Evolutionary conservation across 106 monocot genomes (phyloP).

Genomic region (Allium sativum): DNA sequence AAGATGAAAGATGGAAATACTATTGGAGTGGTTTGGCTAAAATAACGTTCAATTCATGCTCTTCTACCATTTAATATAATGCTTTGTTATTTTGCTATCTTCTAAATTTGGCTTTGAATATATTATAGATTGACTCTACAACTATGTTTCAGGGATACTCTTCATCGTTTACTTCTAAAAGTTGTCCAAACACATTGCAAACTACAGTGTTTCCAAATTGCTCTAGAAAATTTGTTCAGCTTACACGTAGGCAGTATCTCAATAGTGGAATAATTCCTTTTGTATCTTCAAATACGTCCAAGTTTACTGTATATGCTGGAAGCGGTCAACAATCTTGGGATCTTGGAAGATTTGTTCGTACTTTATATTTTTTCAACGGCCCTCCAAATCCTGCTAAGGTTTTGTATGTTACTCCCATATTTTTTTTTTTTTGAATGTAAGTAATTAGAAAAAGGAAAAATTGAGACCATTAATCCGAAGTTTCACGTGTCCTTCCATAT

Average conservation of each 20-base stretch:
- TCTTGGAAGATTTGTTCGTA: slow-evolving; percentile 76
- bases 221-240: slow-evolving; percentile 21
- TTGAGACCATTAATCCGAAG: background rate
- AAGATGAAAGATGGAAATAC: no score
- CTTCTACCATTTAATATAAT: no score
- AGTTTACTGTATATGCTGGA: slow-evolving; percentile 39
- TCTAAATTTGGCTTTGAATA: no score
- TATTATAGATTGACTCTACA: background rate
- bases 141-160: slow-evolving; percentile 27
- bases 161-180: slow-evolving; percentile 19
- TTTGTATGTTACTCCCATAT: background rate
- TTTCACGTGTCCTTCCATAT: no score
- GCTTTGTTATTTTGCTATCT: no score
- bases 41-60: no score
- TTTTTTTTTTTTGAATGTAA: no score
- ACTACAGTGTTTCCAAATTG: slow-evolving; percentile 19
- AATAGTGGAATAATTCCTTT: slow-evolving; percentile 10
- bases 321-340: slow-evolving; percentile 70
- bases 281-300: slow-evolving; percentile 20
- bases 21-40: no score
- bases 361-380: slow-evolving; percentile 91
- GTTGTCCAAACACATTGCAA: slow-evolving; percentile 15
- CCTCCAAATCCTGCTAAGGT: slow-evolving; percentile 89
- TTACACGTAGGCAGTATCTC: slow-evolving; percentile 11
- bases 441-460: background rate